Evolutionary conservation across 2,329 filamentous ascomycete species (phyloP), one percentile per base, ranked within the genome.

Genomic region (Claviceps humidiphila): DNA sequence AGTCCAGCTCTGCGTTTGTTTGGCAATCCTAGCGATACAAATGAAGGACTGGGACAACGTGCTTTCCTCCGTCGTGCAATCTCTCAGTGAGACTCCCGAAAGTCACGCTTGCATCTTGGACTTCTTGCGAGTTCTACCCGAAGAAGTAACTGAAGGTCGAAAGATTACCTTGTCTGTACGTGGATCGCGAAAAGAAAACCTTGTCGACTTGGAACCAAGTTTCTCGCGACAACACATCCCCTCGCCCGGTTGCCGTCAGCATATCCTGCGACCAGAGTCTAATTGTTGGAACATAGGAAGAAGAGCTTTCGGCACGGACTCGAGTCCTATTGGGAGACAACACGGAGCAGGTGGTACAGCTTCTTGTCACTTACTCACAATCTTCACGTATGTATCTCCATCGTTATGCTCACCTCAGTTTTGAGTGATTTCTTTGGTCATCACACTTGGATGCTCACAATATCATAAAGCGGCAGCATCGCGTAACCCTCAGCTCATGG

Each of bases 141-240:
- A 98, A 76, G 93, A 98, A 78, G 93, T 98, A 65, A 97, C 88
- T 61, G 91, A 98, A 78, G 93, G 93, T 73, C 89, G 93, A 73
- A 98, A 97, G 76, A 96, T 98, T 78, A 95, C 89, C 78, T 80
- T 98, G 73, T 90, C 89, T 81, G 90, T 95, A 93, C 75, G 89
- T 91, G 79, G 82, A 85, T 74, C 75, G 74, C 74, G 68, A 61
- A 46, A 40, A 40, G n/a, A 40, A 40, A 40, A n/a, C 71, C 63
- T 66, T 66, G 71, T 68, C 73, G 71, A 68, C 71, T 63, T 62
- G 61, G 56, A 60, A 61, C 55, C 57, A 61, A 57, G 47, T 53
- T 59, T 61, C 60, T 57, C 53, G 60, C 64, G 63, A 65, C 64
- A 63, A 59, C 61, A 58, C 43, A 50, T 16, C 41, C 41, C 63